A percentile compares a stretch with the other conserved stretches of the same genome.
These are phyloP conservation scores for Mycena haematopus DNA, from an alignment of 768 basidiomycete species.

Conservation along the genomic window DNA sequence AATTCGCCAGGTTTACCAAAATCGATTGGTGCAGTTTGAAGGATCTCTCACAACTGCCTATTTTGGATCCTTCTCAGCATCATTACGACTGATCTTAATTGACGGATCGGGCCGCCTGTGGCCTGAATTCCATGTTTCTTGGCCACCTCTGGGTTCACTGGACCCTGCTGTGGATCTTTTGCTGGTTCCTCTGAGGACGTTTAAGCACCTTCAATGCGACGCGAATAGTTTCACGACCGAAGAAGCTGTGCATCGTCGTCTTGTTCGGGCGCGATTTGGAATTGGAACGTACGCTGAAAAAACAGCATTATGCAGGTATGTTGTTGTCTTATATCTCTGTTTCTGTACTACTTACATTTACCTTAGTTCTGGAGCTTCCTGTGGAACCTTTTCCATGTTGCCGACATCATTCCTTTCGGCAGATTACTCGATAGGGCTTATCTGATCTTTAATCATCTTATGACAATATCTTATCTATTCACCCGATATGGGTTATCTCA, in stretches of 20 bases:
- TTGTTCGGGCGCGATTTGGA: constrained; percentile 93
- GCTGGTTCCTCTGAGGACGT: constrained; percentile 93
- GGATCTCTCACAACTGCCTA: no score
- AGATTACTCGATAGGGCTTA: no score
- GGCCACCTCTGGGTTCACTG: background rate
- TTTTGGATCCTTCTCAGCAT: no score
- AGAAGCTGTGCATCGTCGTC: constrained; percentile 84
- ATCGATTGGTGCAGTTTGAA: no score
- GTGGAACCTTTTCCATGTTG: constrained; percentile 99
- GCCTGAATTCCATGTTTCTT: no score
- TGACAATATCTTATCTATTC: no score
- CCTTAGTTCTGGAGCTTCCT: constrained; percentile 88
- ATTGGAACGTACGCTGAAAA: constrained; percentile 76
- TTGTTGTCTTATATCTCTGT: background rate
- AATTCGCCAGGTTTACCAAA: background rate
- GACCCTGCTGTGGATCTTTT: constrained; percentile 74
- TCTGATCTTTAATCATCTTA: no score
- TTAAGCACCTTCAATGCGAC: constrained; percentile 88
- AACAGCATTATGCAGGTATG: constrained; percentile 82
- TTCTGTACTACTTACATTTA: background rate
- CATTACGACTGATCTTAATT: no score
- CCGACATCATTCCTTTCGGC: no score
- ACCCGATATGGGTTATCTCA: no score
- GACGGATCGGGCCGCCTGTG: no score
- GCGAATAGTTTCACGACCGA: constrained; percentile 76